phyloP scores from a whole-genome alignment of 2,329 filamentous ascomycete genomes.

The Thielaviopsis euricoi region DNA sequence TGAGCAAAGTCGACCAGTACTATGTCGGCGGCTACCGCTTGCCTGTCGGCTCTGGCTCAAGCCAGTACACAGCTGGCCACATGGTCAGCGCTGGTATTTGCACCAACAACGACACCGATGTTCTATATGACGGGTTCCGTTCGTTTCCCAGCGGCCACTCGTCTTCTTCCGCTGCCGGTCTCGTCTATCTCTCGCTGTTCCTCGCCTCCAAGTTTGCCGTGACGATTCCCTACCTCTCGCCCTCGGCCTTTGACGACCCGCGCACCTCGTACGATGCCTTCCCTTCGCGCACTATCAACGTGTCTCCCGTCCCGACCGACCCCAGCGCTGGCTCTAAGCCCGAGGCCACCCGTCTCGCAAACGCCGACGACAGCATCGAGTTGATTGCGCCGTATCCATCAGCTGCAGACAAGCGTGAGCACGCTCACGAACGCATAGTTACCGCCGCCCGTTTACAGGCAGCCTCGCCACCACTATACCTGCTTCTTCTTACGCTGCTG shows the following conservation, averaged over 20 bases:
- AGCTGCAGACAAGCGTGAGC: slow-evolving; percentile 16
- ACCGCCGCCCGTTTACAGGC: slow-evolving; percentile 50
- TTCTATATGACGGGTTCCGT: slow-evolving; percentile 66
- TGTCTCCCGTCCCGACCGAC: neutral
- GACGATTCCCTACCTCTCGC: slow-evolving; percentile 51
- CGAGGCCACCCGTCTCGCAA: slow-evolving; percentile 1
- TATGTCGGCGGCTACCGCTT: slow-evolving; percentile 45
- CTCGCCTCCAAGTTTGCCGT: slow-evolving; percentile 69
- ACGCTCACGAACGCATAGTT: slow-evolving; percentile 23
- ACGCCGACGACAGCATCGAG: slow-evolving; percentile 42
- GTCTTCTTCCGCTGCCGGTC: slow-evolving; percentile 58
- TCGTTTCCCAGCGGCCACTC: slow-evolving; percentile 46
- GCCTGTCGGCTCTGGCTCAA: slow-evolving; percentile 33
- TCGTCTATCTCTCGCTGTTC: slow-evolving; percentile 77
- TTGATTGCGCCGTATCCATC: slow-evolving; percentile 39
- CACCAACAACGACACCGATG: slow-evolving; percentile 39
- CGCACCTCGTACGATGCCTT: slow-evolving; percentile 46
- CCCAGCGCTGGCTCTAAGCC: slow-evolving; percentile 24
- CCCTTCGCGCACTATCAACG: slow-evolving; percentile 44
- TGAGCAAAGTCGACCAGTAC: slow-evolving; percentile 41
- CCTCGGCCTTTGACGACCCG: slow-evolving; percentile 23
- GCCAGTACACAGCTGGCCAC: slow-evolving; percentile 4
- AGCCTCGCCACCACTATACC: slow-evolving; percentile 68
- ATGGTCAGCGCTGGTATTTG: slow-evolving; percentile 69
- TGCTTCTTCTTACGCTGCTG: slow-evolving; percentile 51